These are phyloP conservation scores for Spergularia marina DNA, from an alignment of 148 eudicot genomes.

Conservation along the genomic window DNA sequence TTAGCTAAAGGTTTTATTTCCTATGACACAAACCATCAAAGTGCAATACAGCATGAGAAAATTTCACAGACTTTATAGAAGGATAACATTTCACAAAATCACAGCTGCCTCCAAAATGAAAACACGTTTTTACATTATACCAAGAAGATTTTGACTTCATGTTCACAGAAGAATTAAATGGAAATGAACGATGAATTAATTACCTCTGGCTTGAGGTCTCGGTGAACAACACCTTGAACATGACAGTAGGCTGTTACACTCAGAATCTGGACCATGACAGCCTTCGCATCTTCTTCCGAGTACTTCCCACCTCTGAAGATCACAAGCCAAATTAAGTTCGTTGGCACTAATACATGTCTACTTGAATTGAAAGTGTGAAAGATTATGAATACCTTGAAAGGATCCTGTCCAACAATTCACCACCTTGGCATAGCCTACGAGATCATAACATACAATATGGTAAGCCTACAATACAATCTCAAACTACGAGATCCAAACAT, in stretches of 20 bases:
- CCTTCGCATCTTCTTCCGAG: constrained; percentile 91
- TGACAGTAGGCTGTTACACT: constrained; percentile 87
- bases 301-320: constrained; percentile 83
- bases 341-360: constrained; percentile 6
- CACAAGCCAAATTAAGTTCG: constrained; percentile 15
- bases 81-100: not conserved
- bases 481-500: constrained; percentile 35
- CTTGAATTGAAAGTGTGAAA: not conserved
- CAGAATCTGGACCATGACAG: constrained; percentile 83
- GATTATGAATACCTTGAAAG: constrained; percentile 55
- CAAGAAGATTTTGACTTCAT: not conserved
- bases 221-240: constrained; percentile 96
- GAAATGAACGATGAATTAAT: not conserved
- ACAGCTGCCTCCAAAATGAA: not conserved
- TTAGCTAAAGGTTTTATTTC: no score
- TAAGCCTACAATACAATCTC: constrained; percentile 1
- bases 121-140: not conserved
- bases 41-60: not conserved
- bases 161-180: not conserved
- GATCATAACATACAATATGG: constrained; percentile 14
- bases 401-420: constrained; percentile 84
- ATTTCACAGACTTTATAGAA: not conserved
- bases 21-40: no score
- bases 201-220: constrained; percentile 99
- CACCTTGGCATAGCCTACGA: constrained; percentile 85